These are phyloP conservation scores for Cladochytrium replicatum DNA, from an alignment of 192 early-diverging fungal species.

Conservation along the genomic window DNA sequence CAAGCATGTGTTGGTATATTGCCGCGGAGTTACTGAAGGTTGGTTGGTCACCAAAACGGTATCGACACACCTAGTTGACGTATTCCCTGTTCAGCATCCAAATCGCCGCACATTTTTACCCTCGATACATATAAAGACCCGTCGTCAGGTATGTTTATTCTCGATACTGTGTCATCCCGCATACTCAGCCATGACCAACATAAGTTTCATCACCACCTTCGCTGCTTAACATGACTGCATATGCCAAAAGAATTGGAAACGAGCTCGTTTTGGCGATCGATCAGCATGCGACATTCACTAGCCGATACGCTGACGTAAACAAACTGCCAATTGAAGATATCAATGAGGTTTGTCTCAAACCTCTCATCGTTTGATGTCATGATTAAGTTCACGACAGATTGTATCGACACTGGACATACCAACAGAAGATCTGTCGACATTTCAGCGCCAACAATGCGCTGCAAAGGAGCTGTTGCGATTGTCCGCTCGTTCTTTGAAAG, in stretches of 20 bases:
- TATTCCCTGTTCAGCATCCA: constrained; percentile 1
- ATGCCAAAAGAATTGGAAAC: constrained; percentile 1
- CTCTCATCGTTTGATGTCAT: too few relatives aligned
- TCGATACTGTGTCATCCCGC: constrained; percentile 18
- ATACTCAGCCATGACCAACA: constrained; percentile 10
- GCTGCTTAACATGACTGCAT: constrained; percentile 3
- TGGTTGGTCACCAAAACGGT: background rate
- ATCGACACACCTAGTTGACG: background rate
- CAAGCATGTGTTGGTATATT: constrained; percentile 46
- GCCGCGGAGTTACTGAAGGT: constrained; percentile 32
- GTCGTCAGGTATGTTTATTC: constrained; percentile 22
- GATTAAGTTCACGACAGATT: too few relatives aligned
- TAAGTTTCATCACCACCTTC: constrained; percentile 27
- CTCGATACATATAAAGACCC: constrained; percentile 10
- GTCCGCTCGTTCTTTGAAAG: too few relatives aligned
- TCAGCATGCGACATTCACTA: constrained; percentile 11
- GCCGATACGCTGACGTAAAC: constrained; percentile 32
- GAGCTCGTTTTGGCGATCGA: constrained; percentile 13
- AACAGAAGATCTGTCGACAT: too few relatives aligned
- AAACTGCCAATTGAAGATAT: constrained; percentile 38
- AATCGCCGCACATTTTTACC: background rate
- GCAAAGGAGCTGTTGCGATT: too few relatives aligned
- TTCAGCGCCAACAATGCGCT: too few relatives aligned
- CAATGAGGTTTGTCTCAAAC: constrained; percentile 27
- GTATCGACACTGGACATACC: too few relatives aligned